phyloP scores from a whole-genome alignment of 2,329 filamentous ascomycete genomes.

The Fusarium robinianum region DNA sequence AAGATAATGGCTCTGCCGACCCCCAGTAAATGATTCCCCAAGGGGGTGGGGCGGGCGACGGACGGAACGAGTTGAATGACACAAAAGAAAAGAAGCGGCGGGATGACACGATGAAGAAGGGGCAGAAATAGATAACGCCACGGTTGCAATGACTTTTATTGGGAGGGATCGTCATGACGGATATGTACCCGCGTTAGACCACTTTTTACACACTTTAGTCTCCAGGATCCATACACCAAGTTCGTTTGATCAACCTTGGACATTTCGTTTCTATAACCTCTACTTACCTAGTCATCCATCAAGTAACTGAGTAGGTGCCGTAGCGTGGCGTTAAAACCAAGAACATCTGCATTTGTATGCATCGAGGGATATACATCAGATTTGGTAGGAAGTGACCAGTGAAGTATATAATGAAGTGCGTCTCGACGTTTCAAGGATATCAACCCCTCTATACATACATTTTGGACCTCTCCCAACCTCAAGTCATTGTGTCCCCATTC shows the following conservation, averaged over 20 bases:
- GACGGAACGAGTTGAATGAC: slow-evolving; percentile 35
- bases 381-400: no score
- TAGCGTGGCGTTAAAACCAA: no score
- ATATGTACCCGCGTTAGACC: slow-evolving; percentile 40
- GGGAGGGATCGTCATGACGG: slow-evolving; percentile 38
- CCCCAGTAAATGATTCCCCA: slow-evolving; percentile 40
- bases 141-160: slow-evolving; percentile 35
- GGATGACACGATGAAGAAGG: slow-evolving; percentile 9
- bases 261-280: not conserved
- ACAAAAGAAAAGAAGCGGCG: slow-evolving; percentile 27
- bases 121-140: slow-evolving; percentile 31
- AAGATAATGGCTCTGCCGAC: slow-evolving; percentile 54
- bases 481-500: slow-evolving; percentile 9
- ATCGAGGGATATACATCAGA: no score
- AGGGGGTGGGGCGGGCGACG: slow-evolving; percentile 1
- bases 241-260: slow-evolving; percentile 26
- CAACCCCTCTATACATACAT: slow-evolving; percentile 12
- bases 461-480: slow-evolving; percentile 4
- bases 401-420: no score
- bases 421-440: slow-evolving; percentile 15
- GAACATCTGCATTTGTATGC: no score
- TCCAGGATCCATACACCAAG: slow-evolving; percentile 35
- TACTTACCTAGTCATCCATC: no score
- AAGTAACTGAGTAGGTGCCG: no score
- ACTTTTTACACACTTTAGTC: slow-evolving; percentile 37